Percentiles rank a stretch among this genome's conserved stretches.
Conservation (phyloP, 768 basidiomycete genomes). For the Lactarius deliciosus region DNA sequence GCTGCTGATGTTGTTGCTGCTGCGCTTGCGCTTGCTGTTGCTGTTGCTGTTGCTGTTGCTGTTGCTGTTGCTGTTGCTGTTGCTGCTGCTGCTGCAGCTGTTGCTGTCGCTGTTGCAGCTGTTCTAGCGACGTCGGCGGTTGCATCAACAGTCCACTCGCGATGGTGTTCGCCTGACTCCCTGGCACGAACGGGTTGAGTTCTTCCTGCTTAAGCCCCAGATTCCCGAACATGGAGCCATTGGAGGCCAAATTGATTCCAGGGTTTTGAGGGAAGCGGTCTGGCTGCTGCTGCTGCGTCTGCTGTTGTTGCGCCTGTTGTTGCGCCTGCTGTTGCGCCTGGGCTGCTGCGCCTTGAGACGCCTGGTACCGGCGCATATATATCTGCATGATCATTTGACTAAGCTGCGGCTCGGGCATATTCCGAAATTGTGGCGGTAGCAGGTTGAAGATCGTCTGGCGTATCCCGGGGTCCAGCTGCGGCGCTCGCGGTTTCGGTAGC, state of each 20-base stretch:
- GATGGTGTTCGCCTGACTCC: constrained; percentile 25
- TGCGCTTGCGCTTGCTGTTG: constrained; percentile 18
- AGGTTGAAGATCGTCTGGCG: constrained; percentile 16
- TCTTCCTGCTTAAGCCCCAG: constrained; percentile 27
- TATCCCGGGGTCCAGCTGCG: constrained; percentile 1
- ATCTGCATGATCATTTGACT: constrained; percentile 12
- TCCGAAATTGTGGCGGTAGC: constrained; percentile 9
- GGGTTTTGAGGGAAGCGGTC: constrained; percentile 19
- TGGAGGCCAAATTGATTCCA: constrained; percentile 5
- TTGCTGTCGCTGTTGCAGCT: constrained; percentile 18
- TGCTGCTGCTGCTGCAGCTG: constrained; percentile 15
- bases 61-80: constrained; percentile 14
- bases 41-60: constrained; percentile 6
- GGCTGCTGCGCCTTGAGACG: constrained; percentile 12
- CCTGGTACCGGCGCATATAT: constrained; percentile 10
- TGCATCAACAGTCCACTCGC: constrained; percentile 22
- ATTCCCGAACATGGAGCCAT: constrained; percentile 18
- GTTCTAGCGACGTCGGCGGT: constrained; percentile 4
- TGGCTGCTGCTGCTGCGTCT: constrained; percentile 7
- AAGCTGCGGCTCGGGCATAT: constrained; percentile 17
- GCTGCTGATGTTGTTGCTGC: constrained; percentile 18
- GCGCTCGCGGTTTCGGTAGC: constrained; percentile 11
- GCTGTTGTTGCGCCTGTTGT: constrained; percentile 14
- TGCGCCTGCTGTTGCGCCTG: constrained; percentile 4
- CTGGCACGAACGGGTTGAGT: constrained; percentile 28